A percentile compares a stretch with the other conserved stretches of the same genome.
Evolutionary conservation across 768 basidiomycete genomes (phyloP).

Genomic region (Epithele typhae): DNA sequence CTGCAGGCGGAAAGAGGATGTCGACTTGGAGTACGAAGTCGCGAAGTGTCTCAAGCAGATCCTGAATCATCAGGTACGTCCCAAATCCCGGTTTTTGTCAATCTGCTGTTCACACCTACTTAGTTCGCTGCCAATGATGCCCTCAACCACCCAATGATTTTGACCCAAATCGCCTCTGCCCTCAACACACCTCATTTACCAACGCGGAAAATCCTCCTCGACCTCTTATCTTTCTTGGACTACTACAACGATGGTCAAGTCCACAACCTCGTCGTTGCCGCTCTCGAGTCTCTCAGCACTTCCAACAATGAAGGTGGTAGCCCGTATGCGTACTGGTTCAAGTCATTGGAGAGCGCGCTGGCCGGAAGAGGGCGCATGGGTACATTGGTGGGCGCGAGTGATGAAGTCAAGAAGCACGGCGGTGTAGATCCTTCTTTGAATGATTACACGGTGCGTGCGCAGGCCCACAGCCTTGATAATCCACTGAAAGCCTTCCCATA

Average conservation of each 20-base stretch:
- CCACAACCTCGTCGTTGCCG: constrained; percentile 66
- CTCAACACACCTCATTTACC: constrained; percentile 78
- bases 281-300: constrained; percentile 68
- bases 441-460: constrained; percentile 80
- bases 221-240: constrained; percentile 71
- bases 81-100: constrained; percentile 2
- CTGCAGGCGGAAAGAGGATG: constrained; percentile 61
- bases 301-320: constrained; percentile 54
- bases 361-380: constrained; percentile 92
- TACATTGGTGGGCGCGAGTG: constrained; percentile 90
- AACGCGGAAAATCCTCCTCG: constrained; percentile 73
- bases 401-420: constrained; percentile 71
- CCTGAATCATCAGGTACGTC: constrained; percentile 59
- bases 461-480: too few relatives aligned
- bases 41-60: constrained; percentile 84
- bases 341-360: constrained; percentile 68
- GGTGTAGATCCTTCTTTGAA: constrained; percentile 66
- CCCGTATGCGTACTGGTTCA: constrained; percentile 87
- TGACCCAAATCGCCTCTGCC: constrained; percentile 77
- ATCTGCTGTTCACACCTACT: not conserved
- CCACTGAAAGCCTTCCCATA: not conserved
- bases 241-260: constrained; percentile 61
- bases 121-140: constrained; percentile 71
- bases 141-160: constrained; percentile 64
- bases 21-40: constrained; percentile 78